A percentile compares a stretch with the other conserved stretches of the same genome.
Conservation (phyloP, 1,284 basidiomycete genomes). For the Tetrapyrgos nigripes region DNA sequence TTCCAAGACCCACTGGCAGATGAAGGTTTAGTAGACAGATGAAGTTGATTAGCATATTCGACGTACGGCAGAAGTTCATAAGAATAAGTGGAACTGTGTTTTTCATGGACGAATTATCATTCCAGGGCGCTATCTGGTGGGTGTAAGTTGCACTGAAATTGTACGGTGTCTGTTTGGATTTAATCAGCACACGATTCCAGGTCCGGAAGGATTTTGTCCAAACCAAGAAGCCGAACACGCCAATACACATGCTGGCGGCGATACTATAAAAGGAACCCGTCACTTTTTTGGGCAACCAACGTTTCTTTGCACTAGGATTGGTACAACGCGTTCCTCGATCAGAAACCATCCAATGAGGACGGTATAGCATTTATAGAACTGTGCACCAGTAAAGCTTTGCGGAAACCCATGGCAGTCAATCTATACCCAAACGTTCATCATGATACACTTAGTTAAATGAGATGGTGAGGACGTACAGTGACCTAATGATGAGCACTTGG, state of each 20-base stretch:
- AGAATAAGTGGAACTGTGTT: constrained; percentile 28
- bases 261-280: constrained; percentile 26
- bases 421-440: constrained; percentile 10
- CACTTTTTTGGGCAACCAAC: constrained; percentile 27
- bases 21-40: background rate
- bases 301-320: constrained; percentile 21
- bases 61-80: constrained; percentile 27
- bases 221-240: constrained; percentile 31
- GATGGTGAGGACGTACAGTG: constrained; percentile 18
- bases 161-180: constrained; percentile 23
- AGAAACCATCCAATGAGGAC: constrained; percentile 27
- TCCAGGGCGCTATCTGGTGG: constrained; percentile 19
- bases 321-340: constrained; percentile 27
- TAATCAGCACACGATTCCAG: background rate
- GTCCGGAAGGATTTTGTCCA: background rate
- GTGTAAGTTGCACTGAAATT: constrained; percentile 29
- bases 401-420: constrained; percentile 26
- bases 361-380: constrained; percentile 22
- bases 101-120: constrained; percentile 25
- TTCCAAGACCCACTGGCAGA: constrained; percentile 25
- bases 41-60: background rate
- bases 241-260: constrained; percentile 27
- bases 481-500: constrained; percentile 25
- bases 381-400: constrained; percentile 27
- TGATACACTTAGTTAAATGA: background rate